Conservation (phyloP, 495 filamentous ascomycete genomes). For the Hyaloscypha finlandica region DNA sequence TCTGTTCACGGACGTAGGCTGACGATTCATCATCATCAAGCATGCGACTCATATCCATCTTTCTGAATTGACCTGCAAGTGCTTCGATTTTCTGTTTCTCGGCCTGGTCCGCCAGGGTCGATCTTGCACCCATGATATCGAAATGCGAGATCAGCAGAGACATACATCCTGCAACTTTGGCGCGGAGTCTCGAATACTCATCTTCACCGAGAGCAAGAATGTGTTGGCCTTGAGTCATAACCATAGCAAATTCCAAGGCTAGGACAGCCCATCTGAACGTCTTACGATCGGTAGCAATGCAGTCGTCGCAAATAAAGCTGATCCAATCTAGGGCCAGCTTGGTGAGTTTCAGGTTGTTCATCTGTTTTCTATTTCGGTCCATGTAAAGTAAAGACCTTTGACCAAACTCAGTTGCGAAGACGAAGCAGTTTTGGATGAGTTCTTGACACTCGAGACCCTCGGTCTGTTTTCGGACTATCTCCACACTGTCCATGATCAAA, state of each 20-base stretch:
- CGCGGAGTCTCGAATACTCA: constrained; percentile 77
- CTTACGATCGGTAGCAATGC: constrained; percentile 88
- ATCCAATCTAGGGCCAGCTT: constrained; percentile 95
- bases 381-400: constrained; percentile 91
- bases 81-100: constrained; percentile 78
- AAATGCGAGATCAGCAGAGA: constrained; percentile 96
- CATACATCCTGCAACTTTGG: constrained; percentile 97
- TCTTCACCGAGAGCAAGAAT: constrained; percentile 83
- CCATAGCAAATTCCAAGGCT: constrained; percentile 95
- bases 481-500: constrained; percentile 98
- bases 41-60: constrained; percentile 73
- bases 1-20: constrained; percentile 69
- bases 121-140: constrained; percentile 96
- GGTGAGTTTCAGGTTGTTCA: constrained; percentile 95
- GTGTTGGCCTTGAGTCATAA: constrained; percentile 90
- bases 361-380: constrained; percentile 87
- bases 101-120: constrained; percentile 86
- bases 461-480: constrained; percentile 84
- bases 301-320: constrained; percentile 96
- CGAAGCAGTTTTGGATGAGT: constrained; percentile 97
- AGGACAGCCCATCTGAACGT: constrained; percentile 97
- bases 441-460: constrained; percentile 87
- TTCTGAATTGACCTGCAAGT: constrained; percentile 69
- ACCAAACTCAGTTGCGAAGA: constrained; percentile 96
- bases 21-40: constrained; percentile 84